These are phyloP conservation scores for Castanopsis chinensis DNA, from an alignment of 306 rosid species.

Conservation along the genomic window DNA sequence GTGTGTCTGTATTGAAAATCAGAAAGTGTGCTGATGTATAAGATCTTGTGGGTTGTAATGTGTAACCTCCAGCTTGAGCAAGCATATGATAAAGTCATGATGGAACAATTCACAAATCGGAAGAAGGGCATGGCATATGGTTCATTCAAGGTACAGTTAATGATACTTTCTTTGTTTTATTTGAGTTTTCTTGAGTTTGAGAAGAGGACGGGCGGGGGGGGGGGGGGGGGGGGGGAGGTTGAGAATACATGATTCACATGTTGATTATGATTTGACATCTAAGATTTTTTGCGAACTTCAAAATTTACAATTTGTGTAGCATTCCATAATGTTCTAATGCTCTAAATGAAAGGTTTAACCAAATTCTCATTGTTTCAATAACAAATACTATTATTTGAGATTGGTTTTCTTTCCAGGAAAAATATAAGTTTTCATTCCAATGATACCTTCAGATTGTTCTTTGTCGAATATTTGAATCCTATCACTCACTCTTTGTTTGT, in stretches of 20 bases:
- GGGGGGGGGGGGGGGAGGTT: background rate
- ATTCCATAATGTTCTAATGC: background rate
- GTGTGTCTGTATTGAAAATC: constrained; percentile 7
- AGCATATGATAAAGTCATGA: constrained; percentile 95
- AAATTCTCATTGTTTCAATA: background rate
- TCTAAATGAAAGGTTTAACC: background rate
- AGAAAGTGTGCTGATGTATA: constrained; percentile 21
- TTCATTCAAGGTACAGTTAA: constrained; percentile 61
- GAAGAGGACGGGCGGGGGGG: too few relatives aligned
- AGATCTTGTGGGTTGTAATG: constrained; percentile 23
- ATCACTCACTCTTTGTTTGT: background rate
- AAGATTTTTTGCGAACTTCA: background rate
- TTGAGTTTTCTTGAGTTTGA: background rate
- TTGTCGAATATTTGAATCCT: background rate
- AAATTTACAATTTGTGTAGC: background rate
- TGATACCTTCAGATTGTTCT: background rate
- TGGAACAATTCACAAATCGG: constrained; percentile 87
- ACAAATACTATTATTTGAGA: background rate
- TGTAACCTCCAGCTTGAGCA: constrained; percentile 64
- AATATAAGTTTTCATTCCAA: background rate
- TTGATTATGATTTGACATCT: background rate
- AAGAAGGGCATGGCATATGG: constrained; percentile 94
- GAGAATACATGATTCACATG: constrained; percentile 9
- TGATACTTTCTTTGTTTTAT: constrained; percentile 8
- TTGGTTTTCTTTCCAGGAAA: background rate